Conservation (phyloP, 805 yeast species). For the Cyberlindnera euphorbiiphila region DNA sequence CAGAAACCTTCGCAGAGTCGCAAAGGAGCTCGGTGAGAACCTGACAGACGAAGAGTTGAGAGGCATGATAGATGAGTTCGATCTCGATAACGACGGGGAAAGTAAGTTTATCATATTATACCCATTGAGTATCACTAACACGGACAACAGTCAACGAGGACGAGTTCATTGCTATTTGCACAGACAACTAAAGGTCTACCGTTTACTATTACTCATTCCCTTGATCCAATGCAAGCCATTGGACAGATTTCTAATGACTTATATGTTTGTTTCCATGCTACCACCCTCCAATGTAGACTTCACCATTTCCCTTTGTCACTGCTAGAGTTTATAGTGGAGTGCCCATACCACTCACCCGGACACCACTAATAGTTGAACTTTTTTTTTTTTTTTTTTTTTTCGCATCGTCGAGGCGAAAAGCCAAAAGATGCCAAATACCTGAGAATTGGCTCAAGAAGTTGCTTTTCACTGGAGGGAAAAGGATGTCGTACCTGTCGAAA, state of each 20-base stretch:
- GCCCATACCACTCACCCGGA: constrained; percentile 1
- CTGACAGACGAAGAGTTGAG: constrained; percentile 86
- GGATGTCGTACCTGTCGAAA: constrained; percentile 31
- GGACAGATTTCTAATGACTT: too few relatives aligned
- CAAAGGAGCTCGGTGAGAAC: constrained; percentile 89
- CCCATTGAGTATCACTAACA: not conserved
- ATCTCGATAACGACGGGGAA: constrained; percentile 93
- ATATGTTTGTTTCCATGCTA: too few relatives aligned
- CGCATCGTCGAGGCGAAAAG: not conserved
- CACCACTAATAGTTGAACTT: not conserved
- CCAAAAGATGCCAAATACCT: not conserved
- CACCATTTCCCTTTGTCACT: too few relatives aligned
- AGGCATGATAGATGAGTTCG: constrained; percentile 98
- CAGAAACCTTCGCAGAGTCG: constrained; percentile 80
- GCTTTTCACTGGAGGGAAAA: too few relatives aligned
- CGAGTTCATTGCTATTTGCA: constrained; percentile 85
- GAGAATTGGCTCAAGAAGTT: too few relatives aligned
- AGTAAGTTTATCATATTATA: constrained; percentile 29
- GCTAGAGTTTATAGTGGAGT: too few relatives aligned
- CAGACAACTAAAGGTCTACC: constrained; percentile 45
- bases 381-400: not conserved
- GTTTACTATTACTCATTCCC: not conserved
- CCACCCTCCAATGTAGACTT: too few relatives aligned
- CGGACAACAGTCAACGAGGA: constrained; percentile 55
- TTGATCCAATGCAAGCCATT: too few relatives aligned